Evolutionary conservation across 129 eudicot genomes (phyloP).

Genomic region (Silybum marianum): DNA sequence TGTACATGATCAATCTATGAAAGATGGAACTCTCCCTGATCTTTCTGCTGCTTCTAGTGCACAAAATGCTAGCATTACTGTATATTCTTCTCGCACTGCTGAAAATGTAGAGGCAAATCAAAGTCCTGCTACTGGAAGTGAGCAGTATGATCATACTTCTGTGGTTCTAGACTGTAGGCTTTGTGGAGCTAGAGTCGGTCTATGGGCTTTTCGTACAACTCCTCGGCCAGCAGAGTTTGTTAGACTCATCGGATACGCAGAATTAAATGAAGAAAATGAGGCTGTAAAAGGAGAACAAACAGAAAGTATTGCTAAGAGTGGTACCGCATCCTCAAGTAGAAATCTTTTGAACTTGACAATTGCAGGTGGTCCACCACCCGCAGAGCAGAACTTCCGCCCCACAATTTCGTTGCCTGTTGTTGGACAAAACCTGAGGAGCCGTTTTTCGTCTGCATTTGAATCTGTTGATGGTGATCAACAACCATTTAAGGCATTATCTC

Average conservation of each 20-base stretch:
- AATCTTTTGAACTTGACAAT: conserved; percentile 55
- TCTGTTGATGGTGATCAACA: conserved; percentile 26
- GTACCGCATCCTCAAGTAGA: conserved; percentile 33
- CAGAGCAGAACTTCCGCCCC: conserved; percentile 80
- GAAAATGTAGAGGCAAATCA: conserved; percentile 30
- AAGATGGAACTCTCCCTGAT: conserved; percentile 29
- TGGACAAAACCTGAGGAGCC: conserved; percentile 77
- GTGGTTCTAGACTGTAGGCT: conserved; percentile 76
- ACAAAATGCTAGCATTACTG: conserved; percentile 34
- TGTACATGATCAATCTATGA: conserved; percentile 25
- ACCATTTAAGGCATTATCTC: conserved; percentile 9
- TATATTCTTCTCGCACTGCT: conserved; percentile 39
- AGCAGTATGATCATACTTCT: conserved; percentile 71
- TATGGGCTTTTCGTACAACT: conserved; percentile 77
- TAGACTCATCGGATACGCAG: conserved; percentile 74
- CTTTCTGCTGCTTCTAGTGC: conserved; percentile 24
- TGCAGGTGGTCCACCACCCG: conserved; percentile 98
- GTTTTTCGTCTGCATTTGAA: conserved; percentile 47
- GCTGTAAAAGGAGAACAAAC: conserved; percentile 32
- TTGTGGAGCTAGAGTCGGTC: conserved; percentile 91
- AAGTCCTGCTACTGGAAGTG: conserved; percentile 34
- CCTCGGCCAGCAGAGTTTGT: conserved; percentile 75
- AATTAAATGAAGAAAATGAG: conserved; percentile 38
- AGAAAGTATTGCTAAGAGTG: conserved; percentile 20
- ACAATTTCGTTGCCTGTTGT: conserved; percentile 79